A percentile compares a stretch with the other conserved stretches of the same genome.
These are phyloP conservation scores for Tranzscheliella williamsii DNA, from an alignment of 1,284 basidiomycete genomes.

Conservation along the genomic window DNA sequence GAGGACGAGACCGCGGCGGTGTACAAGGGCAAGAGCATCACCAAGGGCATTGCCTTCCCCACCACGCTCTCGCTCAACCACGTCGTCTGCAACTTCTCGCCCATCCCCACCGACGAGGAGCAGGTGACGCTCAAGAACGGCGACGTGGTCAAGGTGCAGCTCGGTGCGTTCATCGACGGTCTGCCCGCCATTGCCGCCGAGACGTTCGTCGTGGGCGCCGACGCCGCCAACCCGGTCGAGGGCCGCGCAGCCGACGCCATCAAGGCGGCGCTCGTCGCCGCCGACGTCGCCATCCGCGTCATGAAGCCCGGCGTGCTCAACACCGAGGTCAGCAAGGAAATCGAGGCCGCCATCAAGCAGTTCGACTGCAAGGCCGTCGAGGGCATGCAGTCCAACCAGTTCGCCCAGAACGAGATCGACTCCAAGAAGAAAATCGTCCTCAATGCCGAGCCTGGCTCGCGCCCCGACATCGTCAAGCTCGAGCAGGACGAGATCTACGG, in stretches of 20 bases:
- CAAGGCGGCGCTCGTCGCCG: constrained; percentile 88
- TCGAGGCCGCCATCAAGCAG: constrained; percentile 69
- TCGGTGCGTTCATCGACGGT: constrained; percentile 94
- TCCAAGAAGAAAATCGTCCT: constrained; percentile 55
- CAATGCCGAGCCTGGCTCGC: constrained; percentile 44
- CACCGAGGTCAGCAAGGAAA: constrained; percentile 87
- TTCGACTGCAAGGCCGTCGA: constrained; percentile 58
- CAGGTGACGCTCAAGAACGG: constrained; percentile 71
- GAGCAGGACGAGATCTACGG: constrained; percentile 93
- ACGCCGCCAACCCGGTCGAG: constrained; percentile 77
- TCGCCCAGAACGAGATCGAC: constrained; percentile 88
- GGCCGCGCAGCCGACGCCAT: constrained; percentile 86
- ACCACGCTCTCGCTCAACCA: constrained; percentile 89
- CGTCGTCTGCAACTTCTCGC: constrained; percentile 67
- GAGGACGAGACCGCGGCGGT: constrained; percentile 81
- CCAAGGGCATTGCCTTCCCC: constrained; percentile 89
- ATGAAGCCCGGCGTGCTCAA: constrained; percentile 78
- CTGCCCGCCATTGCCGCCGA: constrained; percentile 87
- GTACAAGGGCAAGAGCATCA: constrained; percentile 77
- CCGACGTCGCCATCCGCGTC: constrained; percentile 73
- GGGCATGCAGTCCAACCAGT: constrained; percentile 82
- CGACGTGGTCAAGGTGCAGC: constrained; percentile 92
- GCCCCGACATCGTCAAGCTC: constrained; percentile 55
- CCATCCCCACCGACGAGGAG: constrained; percentile 68
- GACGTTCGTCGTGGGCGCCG: constrained; percentile 68